phyloP scores from a whole-genome alignment of 1,139 yeast species.

The Yamadazyma atmosphaerica region DNA sequence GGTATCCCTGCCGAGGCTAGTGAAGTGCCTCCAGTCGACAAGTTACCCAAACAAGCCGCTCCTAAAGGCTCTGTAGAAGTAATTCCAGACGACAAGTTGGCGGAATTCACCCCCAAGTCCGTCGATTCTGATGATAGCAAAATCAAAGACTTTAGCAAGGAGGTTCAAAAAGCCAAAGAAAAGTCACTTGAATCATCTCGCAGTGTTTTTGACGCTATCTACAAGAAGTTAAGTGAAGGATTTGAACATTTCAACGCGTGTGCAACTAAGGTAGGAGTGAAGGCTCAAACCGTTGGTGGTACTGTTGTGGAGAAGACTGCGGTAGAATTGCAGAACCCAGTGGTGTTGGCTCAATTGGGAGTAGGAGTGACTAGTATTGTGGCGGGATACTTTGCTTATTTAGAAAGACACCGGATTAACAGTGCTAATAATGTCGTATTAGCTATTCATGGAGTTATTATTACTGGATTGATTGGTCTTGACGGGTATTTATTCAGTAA shows the following conservation, averaged over 20 bases:
- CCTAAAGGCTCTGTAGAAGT: slow-evolving; percentile 32
- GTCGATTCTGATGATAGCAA: slow-evolving; percentile 17
- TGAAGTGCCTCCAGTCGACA: slow-evolving; percentile 23
- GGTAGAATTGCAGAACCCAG: slow-evolving; percentile 54
- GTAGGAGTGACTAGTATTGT: slow-evolving; percentile 51
- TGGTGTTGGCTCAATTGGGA: slow-evolving; percentile 54
- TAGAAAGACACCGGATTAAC: slow-evolving; percentile 55
- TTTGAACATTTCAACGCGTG: slow-evolving; percentile 3
- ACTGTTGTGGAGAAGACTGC: slow-evolving; percentile 6
- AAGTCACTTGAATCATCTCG: slow-evolving; percentile 19
- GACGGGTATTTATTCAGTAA: slow-evolving; percentile 55
- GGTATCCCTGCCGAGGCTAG: slow-evolving; percentile 17
- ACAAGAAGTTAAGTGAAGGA: slow-evolving; percentile 8
- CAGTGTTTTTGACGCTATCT: slow-evolving; percentile 16
- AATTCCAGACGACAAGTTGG: slow-evolving; percentile 28
- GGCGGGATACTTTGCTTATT: slow-evolving; percentile 51
- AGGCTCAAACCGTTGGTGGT: slow-evolving; percentile 5
- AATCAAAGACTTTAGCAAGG: slow-evolving; percentile 14
- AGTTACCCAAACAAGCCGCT: slow-evolving; percentile 13
- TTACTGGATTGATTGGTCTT: slow-evolving; percentile 54
- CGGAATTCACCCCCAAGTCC: slow-evolving; percentile 27
- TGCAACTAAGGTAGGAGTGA: slow-evolving; percentile 13
- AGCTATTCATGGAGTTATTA: slow-evolving; percentile 52
- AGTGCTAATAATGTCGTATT: slow-evolving; percentile 47
- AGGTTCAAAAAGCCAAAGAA: slow-evolving; percentile 18